Percentiles rank a stretch among this genome's conserved stretches.
These are phyloP conservation scores for Peribolospora baueri DNA, from an alignment of 768 basidiomycete genomes.

Conservation along the genomic window DNA sequence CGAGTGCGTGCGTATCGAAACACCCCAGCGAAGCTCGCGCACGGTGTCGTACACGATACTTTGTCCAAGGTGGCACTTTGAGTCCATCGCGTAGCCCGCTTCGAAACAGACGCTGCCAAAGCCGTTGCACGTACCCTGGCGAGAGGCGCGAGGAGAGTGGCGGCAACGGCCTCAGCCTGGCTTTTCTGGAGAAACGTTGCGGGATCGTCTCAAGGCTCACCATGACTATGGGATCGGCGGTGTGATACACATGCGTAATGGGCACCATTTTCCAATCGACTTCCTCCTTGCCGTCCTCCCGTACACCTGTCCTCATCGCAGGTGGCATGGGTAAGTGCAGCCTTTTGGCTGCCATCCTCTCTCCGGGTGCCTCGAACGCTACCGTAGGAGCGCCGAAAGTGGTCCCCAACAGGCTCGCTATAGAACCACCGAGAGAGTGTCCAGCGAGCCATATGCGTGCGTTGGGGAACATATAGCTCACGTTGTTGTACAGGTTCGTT, in stretches of 20 bases:
- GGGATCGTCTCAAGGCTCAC: background rate
- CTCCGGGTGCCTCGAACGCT: conserved; percentile 73
- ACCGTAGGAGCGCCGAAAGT: conserved; percentile 88
- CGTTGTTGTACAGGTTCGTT: conserved; percentile 71
- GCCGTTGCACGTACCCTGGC: conserved; percentile 45
- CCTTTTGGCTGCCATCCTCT: conserved; percentile 48
- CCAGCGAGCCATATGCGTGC: conserved; percentile 64
- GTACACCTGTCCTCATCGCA: conserved; percentile 4
- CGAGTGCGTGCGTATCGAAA: conserved; percentile 34
- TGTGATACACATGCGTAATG: conserved; percentile 71
- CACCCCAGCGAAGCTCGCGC: conserved; percentile 49
- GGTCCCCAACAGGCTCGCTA: conserved; percentile 58
- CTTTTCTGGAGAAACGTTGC: background rate
- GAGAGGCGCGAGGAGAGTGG: background rate
- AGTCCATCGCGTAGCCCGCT: conserved; percentile 67
- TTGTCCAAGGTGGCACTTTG: conserved; percentile 67
- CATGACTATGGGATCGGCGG: conserved; percentile 68
- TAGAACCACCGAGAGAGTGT: conserved; percentile 62
- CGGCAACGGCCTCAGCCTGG: background rate
- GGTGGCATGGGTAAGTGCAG: conserved; percentile 75
- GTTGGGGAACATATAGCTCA: conserved; percentile 70
- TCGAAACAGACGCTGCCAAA: conserved; percentile 51
- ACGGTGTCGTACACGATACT: conserved; percentile 69
- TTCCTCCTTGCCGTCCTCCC: conserved; percentile 16
- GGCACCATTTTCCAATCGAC: conserved; percentile 4